These are phyloP conservation scores for Fusarium incarnatum DNA, from an alignment of 2,329 filamentous ascomycete species.

Conservation along the genomic window DNA sequence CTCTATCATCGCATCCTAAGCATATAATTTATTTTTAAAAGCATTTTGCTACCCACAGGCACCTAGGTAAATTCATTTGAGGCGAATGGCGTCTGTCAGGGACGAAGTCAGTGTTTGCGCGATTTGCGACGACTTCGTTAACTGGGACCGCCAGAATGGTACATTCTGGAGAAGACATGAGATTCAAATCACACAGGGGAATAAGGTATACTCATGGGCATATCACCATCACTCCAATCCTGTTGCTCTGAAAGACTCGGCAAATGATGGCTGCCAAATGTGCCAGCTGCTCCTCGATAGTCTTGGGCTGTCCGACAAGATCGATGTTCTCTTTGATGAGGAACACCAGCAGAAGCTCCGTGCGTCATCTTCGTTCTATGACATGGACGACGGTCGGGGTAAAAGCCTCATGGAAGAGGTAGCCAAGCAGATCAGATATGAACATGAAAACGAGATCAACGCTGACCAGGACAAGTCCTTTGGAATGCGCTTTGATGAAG, in stretches of 20 bases:
- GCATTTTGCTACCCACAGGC: too few relatives aligned
- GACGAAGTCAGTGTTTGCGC: neutral
- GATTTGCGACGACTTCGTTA: neutral
- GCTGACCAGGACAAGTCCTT: neutral
- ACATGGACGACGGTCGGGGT: neutral
- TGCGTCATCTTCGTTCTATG: neutral
- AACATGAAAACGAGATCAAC: neutral
- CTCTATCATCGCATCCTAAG: too few relatives aligned
- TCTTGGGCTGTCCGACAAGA: neutral
- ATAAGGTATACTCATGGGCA: neutral
- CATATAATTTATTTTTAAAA: too few relatives aligned
- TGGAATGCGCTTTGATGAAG: neutral
- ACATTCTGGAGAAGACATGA: neutral
- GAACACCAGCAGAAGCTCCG: neutral
- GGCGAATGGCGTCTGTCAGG: neutral
- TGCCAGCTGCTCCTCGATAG: neutral
- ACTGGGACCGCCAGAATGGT: neutral
- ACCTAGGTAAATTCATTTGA: neutral
- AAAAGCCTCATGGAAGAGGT: rapidly evolving
- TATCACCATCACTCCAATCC: neutral
- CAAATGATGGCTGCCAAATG: neutral
- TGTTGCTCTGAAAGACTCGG: neutral
- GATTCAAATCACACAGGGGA: neutral
- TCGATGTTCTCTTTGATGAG: neutral
- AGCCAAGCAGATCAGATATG: neutral